phyloP scores from a whole-genome alignment of 2,329 filamentous ascomycete species.

The Ophiocordyceps sinensis region DNA sequence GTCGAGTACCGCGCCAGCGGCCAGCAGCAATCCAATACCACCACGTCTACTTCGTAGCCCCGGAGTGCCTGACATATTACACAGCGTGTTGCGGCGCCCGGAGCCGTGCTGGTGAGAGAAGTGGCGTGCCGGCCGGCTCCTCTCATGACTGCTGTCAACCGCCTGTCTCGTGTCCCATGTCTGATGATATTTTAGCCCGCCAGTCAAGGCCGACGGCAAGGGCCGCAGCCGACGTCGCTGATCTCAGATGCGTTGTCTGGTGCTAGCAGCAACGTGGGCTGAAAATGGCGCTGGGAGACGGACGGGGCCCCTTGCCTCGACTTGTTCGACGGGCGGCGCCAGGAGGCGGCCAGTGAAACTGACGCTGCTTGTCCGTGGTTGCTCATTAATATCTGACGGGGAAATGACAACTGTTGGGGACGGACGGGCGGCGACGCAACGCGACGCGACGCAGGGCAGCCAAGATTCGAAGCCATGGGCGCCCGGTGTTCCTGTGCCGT shows the following conservation, averaged over 20 bases:
- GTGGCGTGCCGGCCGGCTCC: not conserved
- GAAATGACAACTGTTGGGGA: not conserved
- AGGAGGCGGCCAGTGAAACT: not conserved
- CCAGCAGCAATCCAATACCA: not conserved
- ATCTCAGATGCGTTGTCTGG: constrained; percentile 2
- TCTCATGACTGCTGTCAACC: not conserved
- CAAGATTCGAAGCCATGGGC: not conserved
- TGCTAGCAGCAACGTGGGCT: constrained; percentile 1
- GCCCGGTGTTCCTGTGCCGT: not conserved
- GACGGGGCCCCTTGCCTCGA: constrained; percentile 1
- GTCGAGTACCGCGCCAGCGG: not conserved
- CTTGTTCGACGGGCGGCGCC: not conserved
- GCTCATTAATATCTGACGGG: not conserved
- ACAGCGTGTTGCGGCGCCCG: not conserved
- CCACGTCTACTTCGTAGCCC: not conserved
- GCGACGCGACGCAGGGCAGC: not conserved
- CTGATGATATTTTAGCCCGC: not conserved
- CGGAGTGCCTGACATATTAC: not conserved
- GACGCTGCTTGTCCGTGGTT: not conserved
- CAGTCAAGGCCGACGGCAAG: not conserved
- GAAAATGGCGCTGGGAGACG: constrained; percentile 3
- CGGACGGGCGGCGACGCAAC: not conserved
- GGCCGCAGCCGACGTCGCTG: not conserved
- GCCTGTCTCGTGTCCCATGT: not conserved
- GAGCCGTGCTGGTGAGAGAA: not conserved